phyloP scores from a whole-genome alignment of 1,284 basidiomycete genomes.

The Moniliella sp. region DNA sequence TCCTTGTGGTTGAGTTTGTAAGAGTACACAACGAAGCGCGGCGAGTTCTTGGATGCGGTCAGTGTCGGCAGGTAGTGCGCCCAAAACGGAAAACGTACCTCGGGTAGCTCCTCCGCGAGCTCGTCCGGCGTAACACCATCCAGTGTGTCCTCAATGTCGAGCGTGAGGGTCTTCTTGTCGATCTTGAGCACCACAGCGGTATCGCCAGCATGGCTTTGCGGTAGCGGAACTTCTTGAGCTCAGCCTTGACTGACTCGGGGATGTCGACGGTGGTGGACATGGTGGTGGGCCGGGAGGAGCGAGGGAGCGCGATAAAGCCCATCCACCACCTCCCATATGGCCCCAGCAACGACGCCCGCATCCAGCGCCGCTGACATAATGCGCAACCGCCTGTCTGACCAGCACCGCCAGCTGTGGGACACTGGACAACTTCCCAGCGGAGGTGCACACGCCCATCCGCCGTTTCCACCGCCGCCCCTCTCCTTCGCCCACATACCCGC shows the following conservation, averaged over 20 bases:
- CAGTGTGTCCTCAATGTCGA: slow-evolving; percentile 21
- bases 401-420: no score
- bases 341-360: no score
- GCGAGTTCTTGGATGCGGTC: slow-evolving; percentile 48
- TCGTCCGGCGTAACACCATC: slow-evolving; percentile 13
- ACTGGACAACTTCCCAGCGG: no score
- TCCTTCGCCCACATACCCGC: no score
- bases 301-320: not conserved
- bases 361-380: no score
- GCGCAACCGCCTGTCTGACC: no score
- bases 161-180: slow-evolving; percentile 15
- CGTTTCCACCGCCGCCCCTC: no score
- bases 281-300: not conserved
- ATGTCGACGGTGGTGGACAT: slow-evolving; percentile 19
- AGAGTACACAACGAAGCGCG: slow-evolving; percentile 62
- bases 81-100: not conserved
- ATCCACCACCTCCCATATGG: no score
- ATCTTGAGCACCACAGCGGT: slow-evolving; percentile 24
- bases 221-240: slow-evolving; percentile 16
- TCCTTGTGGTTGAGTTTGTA: slow-evolving; percentile 62
- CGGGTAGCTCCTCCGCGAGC: slow-evolving; percentile 13
- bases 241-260: slow-evolving; percentile 6
- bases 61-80: not conserved
- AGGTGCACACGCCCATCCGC: no score
- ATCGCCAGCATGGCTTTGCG: slow-evolving; percentile 5